Conservation (phyloP, 163 green algal genomes). For the Coccomyxa subellipsoidea region DNA sequence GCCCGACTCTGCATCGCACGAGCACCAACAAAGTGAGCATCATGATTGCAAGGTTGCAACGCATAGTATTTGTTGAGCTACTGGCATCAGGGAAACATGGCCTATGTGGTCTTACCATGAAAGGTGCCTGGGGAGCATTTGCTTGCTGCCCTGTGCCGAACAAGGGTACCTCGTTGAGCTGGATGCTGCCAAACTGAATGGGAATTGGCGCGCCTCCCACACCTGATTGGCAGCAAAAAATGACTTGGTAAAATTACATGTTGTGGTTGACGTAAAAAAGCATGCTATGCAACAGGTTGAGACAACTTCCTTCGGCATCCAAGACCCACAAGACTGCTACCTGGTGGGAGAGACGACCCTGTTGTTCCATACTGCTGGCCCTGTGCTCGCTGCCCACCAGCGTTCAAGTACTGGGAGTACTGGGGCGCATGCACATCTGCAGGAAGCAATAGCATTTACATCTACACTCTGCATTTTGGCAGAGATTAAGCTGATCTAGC, state of each 20-base stretch:
- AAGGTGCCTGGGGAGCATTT: background rate
- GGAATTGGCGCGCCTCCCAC: background rate
- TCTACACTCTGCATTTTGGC: too few species aligned
- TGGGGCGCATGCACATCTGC: background rate
- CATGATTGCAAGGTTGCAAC: background rate
- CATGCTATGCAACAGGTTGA: too few species aligned
- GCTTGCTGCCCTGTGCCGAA: background rate
- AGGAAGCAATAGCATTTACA: background rate
- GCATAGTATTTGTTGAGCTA: background rate
- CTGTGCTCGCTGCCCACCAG: background rate
- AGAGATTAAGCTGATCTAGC: too few species aligned
- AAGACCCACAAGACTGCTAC: background rate
- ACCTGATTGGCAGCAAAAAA: background rate
- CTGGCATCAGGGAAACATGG: background rate
- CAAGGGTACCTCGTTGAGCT: background rate
- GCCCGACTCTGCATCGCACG: background rate
- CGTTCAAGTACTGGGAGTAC: background rate
- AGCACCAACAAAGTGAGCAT: background rate
- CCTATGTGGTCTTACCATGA: constrained; percentile 1
- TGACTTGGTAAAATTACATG: background rate
- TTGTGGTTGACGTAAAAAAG: too few species aligned
- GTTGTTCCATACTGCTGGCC: background rate
- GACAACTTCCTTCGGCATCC: too few species aligned
- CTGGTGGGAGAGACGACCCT: background rate
- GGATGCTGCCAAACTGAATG: background rate